Conservation (phyloP, 2,329 filamentous ascomycete species). For the Diaporthe vexans region DNA sequence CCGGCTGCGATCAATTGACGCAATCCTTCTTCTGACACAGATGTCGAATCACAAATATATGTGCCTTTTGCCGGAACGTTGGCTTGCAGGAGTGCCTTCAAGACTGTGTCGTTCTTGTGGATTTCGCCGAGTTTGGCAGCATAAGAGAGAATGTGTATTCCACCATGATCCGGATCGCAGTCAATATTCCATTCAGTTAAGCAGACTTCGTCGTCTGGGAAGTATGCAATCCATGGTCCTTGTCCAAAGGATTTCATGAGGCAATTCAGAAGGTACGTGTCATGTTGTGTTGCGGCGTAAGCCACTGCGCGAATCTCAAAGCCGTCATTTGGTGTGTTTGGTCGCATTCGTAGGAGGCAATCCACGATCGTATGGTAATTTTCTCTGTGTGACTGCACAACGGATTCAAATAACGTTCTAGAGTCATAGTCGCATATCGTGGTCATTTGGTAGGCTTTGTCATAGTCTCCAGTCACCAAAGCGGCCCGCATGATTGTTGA, state of each 20-base stretch:
- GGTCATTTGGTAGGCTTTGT: background rate
- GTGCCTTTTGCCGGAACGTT: background rate
- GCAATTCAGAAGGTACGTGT: background rate
- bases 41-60: background rate
- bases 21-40: background rate
- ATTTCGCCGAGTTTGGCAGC: rapidly evolving
- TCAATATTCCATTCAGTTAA: no score
- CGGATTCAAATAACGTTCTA: background rate
- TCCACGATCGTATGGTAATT: background rate
- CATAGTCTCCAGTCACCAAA: background rate
- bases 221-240: background rate
- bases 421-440: background rate
- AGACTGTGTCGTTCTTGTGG: rapidly evolving
- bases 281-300: background rate
- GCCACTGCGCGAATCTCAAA: slow-evolving; percentile 1
- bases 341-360: background rate
- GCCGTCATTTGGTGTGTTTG: background rate
- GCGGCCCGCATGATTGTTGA: background rate
- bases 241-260: background rate
- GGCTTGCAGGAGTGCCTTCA: background rate
- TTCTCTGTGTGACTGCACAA: background rate
- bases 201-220: no score
- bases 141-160: background rate
- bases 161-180: background rate
- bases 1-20: background rate